Conservation (phyloP, 257 asterid species). For the Fraxinus pennsylvanica region DNA sequence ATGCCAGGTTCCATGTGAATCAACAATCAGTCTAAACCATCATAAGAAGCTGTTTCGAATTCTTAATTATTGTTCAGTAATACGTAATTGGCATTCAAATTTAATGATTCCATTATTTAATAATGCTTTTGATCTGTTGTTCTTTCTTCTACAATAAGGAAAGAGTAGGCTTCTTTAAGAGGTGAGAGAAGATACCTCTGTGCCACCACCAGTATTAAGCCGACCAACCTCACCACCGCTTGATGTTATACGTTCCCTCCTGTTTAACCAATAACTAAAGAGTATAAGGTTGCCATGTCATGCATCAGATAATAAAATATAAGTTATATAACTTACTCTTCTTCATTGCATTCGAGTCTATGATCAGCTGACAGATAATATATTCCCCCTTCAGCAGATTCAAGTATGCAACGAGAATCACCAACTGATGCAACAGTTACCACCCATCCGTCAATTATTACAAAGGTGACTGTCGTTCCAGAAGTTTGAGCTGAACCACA, state of each 20-base stretch:
- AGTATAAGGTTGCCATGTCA: conserved; percentile 8
- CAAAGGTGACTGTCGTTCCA: conserved; percentile 96
- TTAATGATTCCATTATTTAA: background rate
- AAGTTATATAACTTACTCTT: conserved; percentile 76
- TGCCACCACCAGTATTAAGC: conserved; percentile 97
- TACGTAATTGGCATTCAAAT: background rate
- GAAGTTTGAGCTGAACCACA: conserved; percentile 75
- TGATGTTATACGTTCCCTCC: conserved; percentile 89
- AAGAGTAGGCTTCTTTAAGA: background rate
- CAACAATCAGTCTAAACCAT: no score
- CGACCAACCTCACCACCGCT: conserved; percentile 99
- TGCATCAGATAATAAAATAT: conserved; percentile 12
- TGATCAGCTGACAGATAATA: conserved; percentile 93
- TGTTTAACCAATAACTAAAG: conserved; percentile 38
- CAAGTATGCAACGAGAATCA: conserved; percentile 92
- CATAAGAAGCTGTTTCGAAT: background rate
- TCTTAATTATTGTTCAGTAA: background rate
- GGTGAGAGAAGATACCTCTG: conserved; percentile 58
- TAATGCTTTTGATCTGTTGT: background rate
- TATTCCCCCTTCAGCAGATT: conserved; percentile 87
- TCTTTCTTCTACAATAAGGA: background rate
- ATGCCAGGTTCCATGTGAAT: background rate
- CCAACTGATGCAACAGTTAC: conserved; percentile 97
- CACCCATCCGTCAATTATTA: conserved; percentile 92
- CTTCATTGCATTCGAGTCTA: conserved; percentile 91